Base-by-base conservation (phyloP, 148 eudicot species). In the Amaranthus palmeri region DNA sequence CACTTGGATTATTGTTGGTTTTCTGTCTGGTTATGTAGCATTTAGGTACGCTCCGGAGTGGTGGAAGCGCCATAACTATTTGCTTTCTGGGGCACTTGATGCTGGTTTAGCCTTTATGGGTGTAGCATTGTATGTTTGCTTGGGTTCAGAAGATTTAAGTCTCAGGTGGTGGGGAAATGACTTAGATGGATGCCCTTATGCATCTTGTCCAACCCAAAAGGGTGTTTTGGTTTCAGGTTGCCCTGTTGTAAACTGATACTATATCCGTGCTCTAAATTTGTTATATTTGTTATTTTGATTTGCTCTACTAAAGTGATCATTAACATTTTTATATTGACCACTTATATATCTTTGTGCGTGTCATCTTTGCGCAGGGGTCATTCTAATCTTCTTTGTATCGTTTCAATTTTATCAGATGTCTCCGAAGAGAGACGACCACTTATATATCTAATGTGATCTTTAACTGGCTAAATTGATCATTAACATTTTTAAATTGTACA, bases 51-150 rank as follows among this genome's bases (percentile, higher is more conserved):
- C 90, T 44, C 97, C 92, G 6, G 85, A 85, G 11, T 81, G 87
- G 87, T 95, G 99, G 99, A 82, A 76, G 67, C 80, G 91, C 4
- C 86, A 91, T 65, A 95, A 95, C 61, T 95, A 95, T 68, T 83
- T 95, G 61, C 88, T 95, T 6, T 95, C 99, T 0, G 99, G 97
- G 4, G 96, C 93, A 7, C 79, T 92, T 6, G 99, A 95, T 72
- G 99, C 99, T 3, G 97, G 99, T 0, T 76, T 95, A 71, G 99
- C 99, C 10, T 95, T 95, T 62, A 92, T 95, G 99, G 99, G 92
- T n/a, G 99, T 95, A 67, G 72, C 92, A 0, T 68, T 91, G 82
- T 95, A 95, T 73, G 61, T 92, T 61, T 88, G 89, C 65, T 86
- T 95, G 81, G 99, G 99, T 3, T 73, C 87, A 70, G 88, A 92